Percentiles rank a stretch among this genome's conserved stretches.
phyloP scores from a whole-genome alignment of 768 basidiomycete genomes.

The Mycena indigotica region DNA sequence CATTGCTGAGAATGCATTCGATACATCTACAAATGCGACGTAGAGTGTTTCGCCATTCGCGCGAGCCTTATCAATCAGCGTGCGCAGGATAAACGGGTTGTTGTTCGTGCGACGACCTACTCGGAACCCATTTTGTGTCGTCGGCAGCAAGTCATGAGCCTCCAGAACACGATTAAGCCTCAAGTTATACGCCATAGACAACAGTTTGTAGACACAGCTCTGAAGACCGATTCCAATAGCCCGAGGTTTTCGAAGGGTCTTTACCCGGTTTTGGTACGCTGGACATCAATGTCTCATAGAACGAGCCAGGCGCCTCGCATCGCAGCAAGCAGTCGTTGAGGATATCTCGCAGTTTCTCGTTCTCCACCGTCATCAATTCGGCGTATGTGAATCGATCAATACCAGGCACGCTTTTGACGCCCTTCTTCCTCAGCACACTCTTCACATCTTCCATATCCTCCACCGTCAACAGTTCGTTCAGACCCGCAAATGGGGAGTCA shows the following conservation, averaged over 20 bases:
- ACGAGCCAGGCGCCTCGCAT: background rate
- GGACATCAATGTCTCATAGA: background rate
- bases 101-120: slow-evolving; percentile 20
- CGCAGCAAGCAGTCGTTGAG: background rate
- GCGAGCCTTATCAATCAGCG: slow-evolving; percentile 23
- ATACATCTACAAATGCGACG: slow-evolving; percentile 24
- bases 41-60: slow-evolving; percentile 14
- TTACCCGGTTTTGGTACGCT: background rate
- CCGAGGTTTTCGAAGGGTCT: background rate
- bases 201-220: background rate
- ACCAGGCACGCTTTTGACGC: background rate
- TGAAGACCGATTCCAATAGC: background rate
- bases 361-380: background rate
- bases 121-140: slow-evolving; percentile 28
- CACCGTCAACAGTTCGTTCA: background rate
- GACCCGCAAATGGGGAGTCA: background rate
- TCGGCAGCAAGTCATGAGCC: slow-evolving; percentile 11
- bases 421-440: background rate
- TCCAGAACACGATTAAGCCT: background rate
- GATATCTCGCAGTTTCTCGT: background rate
- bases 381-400: background rate
- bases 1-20: slow-evolving; percentile 26
- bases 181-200: background rate
- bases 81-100: slow-evolving; percentile 23
- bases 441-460: slow-evolving; percentile 1